Evolutionary conservation across 2,329 filamentous ascomycete genomes (phyloP).

Genomic region (Lecanosticta acicola): DNA sequence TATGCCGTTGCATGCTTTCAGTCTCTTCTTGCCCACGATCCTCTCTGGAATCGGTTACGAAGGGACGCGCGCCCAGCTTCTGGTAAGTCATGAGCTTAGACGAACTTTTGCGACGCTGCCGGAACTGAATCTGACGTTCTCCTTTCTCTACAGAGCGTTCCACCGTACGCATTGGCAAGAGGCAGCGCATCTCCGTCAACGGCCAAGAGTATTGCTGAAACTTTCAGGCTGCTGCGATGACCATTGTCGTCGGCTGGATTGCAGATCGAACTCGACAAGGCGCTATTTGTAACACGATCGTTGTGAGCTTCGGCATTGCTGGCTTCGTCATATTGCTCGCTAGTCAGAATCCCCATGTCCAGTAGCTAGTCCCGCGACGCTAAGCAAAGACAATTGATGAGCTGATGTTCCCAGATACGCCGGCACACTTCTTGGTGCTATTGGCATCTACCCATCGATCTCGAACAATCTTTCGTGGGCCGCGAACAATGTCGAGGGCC

Average conservation of each 20-base stretch:
- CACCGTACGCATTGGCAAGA: slow-evolving; percentile 61
- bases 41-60: slow-evolving; percentile 43
- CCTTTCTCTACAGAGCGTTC: slow-evolving; percentile 58
- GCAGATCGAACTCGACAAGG: slow-evolving; percentile 69
- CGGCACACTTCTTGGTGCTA: slow-evolving; percentile 13
- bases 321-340: slow-evolving; percentile 77
- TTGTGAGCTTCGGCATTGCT: slow-evolving; percentile 64
- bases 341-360: slow-evolving; percentile 57
- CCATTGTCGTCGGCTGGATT: slow-evolving; percentile 63
- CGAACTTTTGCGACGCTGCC: no score
- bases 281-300: slow-evolving; percentile 71
- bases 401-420: not conserved
- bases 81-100: not conserved
- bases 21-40: slow-evolving; percentile 31
- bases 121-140: slow-evolving; percentile 54
- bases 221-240: slow-evolving; percentile 54
- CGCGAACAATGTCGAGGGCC: slow-evolving; percentile 80
- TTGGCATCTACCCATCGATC: slow-evolving; percentile 39
- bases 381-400: slow-evolving; percentile 52
- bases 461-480: slow-evolving; percentile 80
- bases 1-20: slow-evolving; percentile 29
- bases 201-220: not conserved
- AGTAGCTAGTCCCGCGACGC: slow-evolving; percentile 31
- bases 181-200: not conserved
- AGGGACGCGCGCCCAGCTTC: slow-evolving; percentile 14